phyloP scores from a whole-genome alignment of 805 yeast genomes.

The Kluyveromyces siamensis region DNA sequence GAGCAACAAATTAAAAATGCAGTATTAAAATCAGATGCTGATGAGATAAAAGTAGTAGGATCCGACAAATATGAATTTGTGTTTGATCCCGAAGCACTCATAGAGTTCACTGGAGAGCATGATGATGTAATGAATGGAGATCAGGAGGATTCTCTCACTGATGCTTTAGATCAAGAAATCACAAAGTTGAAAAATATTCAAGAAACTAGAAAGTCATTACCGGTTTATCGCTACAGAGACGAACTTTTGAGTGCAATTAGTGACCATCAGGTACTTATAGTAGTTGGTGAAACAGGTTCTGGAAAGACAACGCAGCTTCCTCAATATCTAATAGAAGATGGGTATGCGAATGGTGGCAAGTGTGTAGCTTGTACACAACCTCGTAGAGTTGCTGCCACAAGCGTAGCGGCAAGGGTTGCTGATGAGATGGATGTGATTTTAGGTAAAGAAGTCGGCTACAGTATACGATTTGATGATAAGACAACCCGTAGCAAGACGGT shows the following conservation, averaged over 20 bases:
- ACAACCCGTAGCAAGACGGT: conserved; percentile 50
- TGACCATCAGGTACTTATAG: conserved; percentile 57
- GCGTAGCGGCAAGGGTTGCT: conserved; percentile 86
- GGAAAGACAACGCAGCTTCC: conserved; percentile 94
- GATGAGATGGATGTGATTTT: conserved; percentile 73
- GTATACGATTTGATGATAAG: conserved; percentile 78
- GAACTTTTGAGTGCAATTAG: conserved; percentile 51
- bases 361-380: conserved; percentile 88
- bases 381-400: conserved; percentile 88
- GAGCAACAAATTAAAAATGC: conserved; percentile 26
- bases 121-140: conserved; percentile 23
- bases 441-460: conserved; percentile 87
- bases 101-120: conserved; percentile 43
- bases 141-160: conserved; percentile 19
- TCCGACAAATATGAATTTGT: conserved; percentile 59
- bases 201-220: conserved; percentile 56
- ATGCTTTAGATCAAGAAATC: conserved; percentile 20
- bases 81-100: conserved; percentile 56
- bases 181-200: conserved; percentile 28
- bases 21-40: conserved; percentile 11
- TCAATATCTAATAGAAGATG: conserved; percentile 76
- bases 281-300: conserved; percentile 87
- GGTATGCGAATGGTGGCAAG: conserved; percentile 51
- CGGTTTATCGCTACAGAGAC: conserved; percentile 59
- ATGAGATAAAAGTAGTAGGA: conserved; percentile 20